A percentile compares a stretch with the other conserved stretches of the same genome.
These are phyloP conservation scores for Vaccinium myrtillus DNA, from an alignment of 148 eudicot genomes.

Conservation along the genomic window DNA sequence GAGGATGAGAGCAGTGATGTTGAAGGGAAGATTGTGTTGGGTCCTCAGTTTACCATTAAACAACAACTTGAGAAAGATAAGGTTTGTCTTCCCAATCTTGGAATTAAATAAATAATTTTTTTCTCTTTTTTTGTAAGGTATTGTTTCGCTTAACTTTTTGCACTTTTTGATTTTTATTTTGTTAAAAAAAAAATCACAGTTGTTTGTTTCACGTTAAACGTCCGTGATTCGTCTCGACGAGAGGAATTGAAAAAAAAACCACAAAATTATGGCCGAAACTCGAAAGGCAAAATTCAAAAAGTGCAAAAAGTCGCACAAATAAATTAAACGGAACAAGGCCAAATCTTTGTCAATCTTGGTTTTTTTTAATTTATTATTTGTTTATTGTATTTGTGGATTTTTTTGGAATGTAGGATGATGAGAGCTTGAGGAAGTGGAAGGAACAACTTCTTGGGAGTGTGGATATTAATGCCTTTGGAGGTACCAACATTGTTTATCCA, in stretches of 20 bases:
- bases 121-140: too few species aligned
- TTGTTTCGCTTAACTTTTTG: too few species aligned
- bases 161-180: too few species aligned
- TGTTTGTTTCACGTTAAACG: too few species aligned
- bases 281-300: too few species aligned
- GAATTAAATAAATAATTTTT: not conserved
- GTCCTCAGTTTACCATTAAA: slow-evolving; percentile 66
- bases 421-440: slow-evolving; percentile 88
- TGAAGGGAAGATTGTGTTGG: slow-evolving; percentile 46
- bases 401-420: slow-evolving; percentile 61
- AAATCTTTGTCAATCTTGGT: not conserved
- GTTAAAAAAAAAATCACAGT: too few species aligned
- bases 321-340: too few species aligned
- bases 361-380: not conserved
- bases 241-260: too few species aligned
- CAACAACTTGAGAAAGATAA: slow-evolving; percentile 81
- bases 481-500: slow-evolving; percentile 23
- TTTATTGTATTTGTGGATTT: slow-evolving; percentile 3
- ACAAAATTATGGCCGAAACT: too few species aligned
- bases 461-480: slow-evolving; percentile 63
- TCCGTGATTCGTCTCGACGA: too few species aligned
- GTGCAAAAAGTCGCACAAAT: too few species aligned
- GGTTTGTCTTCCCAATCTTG: slow-evolving; percentile 31
- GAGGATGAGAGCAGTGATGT: slow-evolving; percentile 59
- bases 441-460: slow-evolving; percentile 80